Evolutionary conservation across 176 grass and related monocot species (phyloP), one percentile per base, ranked within the genome.

Genomic region (Zea luxurians): DNA sequence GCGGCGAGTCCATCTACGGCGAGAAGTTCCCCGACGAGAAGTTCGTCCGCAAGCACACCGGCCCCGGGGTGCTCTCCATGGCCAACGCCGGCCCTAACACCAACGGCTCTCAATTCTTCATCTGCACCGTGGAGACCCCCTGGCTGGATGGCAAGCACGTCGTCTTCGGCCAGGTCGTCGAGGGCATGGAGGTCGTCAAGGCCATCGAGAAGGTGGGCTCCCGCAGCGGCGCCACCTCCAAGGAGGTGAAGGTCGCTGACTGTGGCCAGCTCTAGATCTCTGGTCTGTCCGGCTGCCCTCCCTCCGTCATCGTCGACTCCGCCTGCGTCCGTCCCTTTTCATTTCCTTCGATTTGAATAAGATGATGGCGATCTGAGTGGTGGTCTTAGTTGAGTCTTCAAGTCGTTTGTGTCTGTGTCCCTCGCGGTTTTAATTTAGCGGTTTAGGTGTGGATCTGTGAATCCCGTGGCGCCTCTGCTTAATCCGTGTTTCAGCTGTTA

Each of bases 1-100:
- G 91, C 9, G 91, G 91, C 15, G 88, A 90, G 80, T 93, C 91
- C 54, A 90, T 93, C 70, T 93, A 93, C 82, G 87, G 91, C 72
- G 81, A 79, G 4, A 93, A 85, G 73, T 93, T 93, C 75, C 5
- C 81, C 11, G 91, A 93, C 80, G 91, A 93, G 83, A 82, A 18
- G 4, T 93, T 90, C 80, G 20, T 43, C 2, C 60, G 2, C 47
- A 80, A 93, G 88, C 91, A 93, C 82, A 82, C 55, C 0, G 41
- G 1, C 0, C 20, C n/a, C 0, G 91, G 91, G 1, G 8, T 90
- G 1, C 84, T 93, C 8, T 93, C 91, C 66, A 93, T 93, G 91
- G 91, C 77, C 45, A 93, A 93, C 79, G 48, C 48, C 1, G 48
- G 48, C 4, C 48, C 48, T 3, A 13, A 49, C 12, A 49, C 48